Evolutionary conservation across 2,329 filamentous ascomycete genomes (phyloP).

Genomic region (Aaosphaeria pasadenensis): DNA sequence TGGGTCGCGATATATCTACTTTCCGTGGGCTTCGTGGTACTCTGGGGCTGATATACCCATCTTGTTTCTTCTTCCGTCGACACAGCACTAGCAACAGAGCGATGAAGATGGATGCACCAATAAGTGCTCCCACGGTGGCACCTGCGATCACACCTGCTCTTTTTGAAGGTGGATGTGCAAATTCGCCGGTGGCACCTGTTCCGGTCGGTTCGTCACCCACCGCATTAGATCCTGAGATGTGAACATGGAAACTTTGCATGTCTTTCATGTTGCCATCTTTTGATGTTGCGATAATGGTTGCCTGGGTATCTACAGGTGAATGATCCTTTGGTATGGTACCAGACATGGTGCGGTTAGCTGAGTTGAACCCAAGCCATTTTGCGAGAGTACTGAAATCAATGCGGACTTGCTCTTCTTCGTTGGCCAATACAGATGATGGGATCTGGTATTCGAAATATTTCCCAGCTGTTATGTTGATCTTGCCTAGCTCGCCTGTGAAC

Average conservation of each 20-base stretch:
- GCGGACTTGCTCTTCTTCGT: slow-evolving; percentile 40
- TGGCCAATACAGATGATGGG: slow-evolving; percentile 40
- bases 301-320: slow-evolving; percentile 37
- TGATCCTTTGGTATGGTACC: slow-evolving; percentile 48
- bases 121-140: slow-evolving; percentile 31
- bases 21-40: slow-evolving; percentile 26
- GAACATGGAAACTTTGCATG: slow-evolving; percentile 45
- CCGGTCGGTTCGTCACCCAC: not conserved
- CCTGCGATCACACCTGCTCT: slow-evolving; percentile 20
- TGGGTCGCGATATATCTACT: slow-evolving; percentile 41
- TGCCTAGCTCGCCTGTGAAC: slow-evolving; percentile 43
- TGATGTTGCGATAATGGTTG: slow-evolving; percentile 43
- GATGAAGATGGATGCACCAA: slow-evolving; percentile 24
- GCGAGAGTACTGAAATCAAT: slow-evolving; percentile 44
- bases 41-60: slow-evolving; percentile 17
- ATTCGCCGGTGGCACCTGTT: not conserved
- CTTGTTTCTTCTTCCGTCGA: slow-evolving; percentile 17
- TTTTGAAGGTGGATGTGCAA: slow-evolving; percentile 2
- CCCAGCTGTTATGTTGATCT: slow-evolving; percentile 49
- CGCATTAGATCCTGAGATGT: slow-evolving; percentile 15
- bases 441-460: slow-evolving; percentile 49
- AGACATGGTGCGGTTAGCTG: slow-evolving; percentile 42
- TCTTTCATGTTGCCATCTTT: slow-evolving; percentile 29
- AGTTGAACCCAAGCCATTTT: slow-evolving; percentile 51
- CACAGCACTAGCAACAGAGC: slow-evolving; percentile 15